These are phyloP conservation scores for Anthracocystis setariae DNA, from an alignment of 1,284 basidiomycete genomes.

Conservation along the genomic window DNA sequence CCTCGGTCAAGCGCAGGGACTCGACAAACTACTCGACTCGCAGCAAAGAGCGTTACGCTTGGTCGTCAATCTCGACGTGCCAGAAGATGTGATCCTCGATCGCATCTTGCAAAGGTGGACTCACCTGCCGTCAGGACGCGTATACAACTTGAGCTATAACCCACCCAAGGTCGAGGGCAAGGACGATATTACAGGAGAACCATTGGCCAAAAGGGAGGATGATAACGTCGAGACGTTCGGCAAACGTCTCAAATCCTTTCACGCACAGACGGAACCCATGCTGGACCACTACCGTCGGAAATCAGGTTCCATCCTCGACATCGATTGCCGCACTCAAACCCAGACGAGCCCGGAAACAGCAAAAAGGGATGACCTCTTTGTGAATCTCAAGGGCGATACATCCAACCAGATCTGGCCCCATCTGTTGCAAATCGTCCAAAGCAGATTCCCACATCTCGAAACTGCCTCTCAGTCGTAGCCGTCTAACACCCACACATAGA, in stretches of 20 bases:
- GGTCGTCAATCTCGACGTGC: slow-evolving; percentile 89
- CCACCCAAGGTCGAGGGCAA: slow-evolving; percentile 84
- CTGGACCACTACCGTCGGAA: slow-evolving; percentile 78
- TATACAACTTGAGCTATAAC: slow-evolving; percentile 77
- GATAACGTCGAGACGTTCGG: slow-evolving; percentile 89
- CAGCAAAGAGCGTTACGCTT: slow-evolving; percentile 74
- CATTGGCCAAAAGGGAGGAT: slow-evolving; percentile 86
- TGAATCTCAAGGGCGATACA: slow-evolving; percentile 80
- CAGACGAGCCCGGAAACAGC: background rate
- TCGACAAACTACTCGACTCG: slow-evolving; percentile 72
- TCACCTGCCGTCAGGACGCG: slow-evolving; percentile 81
- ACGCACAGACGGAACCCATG: slow-evolving; percentile 86
- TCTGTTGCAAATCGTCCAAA: slow-evolving; percentile 74
- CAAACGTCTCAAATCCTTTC: slow-evolving; percentile 82
- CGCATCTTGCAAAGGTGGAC: slow-evolving; percentile 76
- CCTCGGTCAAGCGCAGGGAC: slow-evolving; percentile 82
- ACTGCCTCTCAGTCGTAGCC: background rate
- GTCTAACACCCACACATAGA: background rate
- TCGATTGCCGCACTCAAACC: slow-evolving; percentile 24
- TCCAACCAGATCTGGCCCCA: slow-evolving; percentile 94
- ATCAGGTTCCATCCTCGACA: slow-evolving; percentile 66
- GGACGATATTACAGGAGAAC: slow-evolving; percentile 93
- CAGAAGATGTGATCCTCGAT: slow-evolving; percentile 86
- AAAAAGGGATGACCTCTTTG: slow-evolving; percentile 69
- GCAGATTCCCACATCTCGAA: slow-evolving; percentile 33